Percentiles rank a stretch among this genome's conserved stretches.
Conservation (phyloP, 2,329 filamentous ascomycete genomes). For the Calonectria pteridis region DNA sequence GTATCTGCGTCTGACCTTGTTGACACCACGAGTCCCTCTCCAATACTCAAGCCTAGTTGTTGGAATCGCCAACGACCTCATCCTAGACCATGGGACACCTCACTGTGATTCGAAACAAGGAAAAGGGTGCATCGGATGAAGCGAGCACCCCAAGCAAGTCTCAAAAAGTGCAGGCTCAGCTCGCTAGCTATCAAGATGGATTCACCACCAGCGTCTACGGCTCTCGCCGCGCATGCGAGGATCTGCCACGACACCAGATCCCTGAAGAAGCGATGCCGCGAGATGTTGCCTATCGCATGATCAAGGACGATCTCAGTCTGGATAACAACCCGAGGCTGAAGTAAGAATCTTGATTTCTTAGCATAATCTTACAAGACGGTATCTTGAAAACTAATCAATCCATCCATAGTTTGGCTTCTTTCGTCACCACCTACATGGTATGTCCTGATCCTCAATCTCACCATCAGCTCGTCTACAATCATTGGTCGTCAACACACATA, state of each 20-base stretch:
- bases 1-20: background rate
- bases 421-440: constrained; percentile 97
- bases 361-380: background rate
- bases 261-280: constrained; percentile 91
- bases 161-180: constrained; percentile 55
- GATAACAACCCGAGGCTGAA: constrained; percentile 93
- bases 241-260: constrained; percentile 87
- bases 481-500: too few species aligned
- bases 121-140: constrained; percentile 43
- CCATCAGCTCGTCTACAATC: background rate
- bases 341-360: constrained; percentile 56
- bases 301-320: constrained; percentile 92
- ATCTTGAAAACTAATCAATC: constrained; percentile 4
- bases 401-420: constrained; percentile 79
- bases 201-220: constrained; percentile 89
- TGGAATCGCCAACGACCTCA: background rate
- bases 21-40: background rate
- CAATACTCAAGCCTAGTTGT: background rate
- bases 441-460: constrained; percentile 31
- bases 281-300: constrained; percentile 93
- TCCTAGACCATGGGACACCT: constrained; percentile 64
- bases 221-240: constrained; percentile 82
- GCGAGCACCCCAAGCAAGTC: constrained; percentile 37
- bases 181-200: constrained; percentile 65
- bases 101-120: constrained; percentile 51